These are phyloP conservation scores for Aspergillus persii DNA, from an alignment of 2,329 filamentous ascomycete genomes.

Conservation along the genomic window DNA sequence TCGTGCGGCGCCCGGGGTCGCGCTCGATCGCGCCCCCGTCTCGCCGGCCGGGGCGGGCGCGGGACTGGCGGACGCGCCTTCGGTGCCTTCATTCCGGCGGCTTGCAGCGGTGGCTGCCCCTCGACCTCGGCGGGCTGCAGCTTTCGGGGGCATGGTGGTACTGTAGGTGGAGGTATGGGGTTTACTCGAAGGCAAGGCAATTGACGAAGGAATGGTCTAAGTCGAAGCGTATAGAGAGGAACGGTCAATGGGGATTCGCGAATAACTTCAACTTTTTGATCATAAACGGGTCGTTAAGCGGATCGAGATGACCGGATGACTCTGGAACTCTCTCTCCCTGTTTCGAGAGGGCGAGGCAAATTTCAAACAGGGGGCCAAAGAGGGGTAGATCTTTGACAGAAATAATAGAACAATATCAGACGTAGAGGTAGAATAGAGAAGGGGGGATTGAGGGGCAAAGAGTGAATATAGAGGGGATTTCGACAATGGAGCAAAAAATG, in stretches of 20 bases:
- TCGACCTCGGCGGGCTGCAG: constrained; percentile 27
- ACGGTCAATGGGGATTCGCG: not conserved
- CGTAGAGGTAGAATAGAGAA: not conserved
- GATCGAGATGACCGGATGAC: not conserved
- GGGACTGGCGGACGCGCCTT: constrained; percentile 16
- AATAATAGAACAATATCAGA: not conserved
- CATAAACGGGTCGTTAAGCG: not conserved
- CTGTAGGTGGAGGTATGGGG: not conserved
- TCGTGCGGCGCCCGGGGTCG: constrained; percentile 18
- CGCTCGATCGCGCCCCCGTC: not conserved
- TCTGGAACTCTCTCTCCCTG: not conserved
- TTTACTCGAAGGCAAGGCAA: not conserved
- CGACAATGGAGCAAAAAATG: not conserved
- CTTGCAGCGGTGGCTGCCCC: constrained; percentile 19
- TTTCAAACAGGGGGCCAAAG: not conserved
- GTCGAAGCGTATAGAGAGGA: not conserved
- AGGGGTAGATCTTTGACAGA: not conserved
- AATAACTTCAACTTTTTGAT: not conserved
- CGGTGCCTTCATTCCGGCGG: constrained; percentile 14
- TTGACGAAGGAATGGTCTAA: not conserved
- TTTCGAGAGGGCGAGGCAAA: not conserved
- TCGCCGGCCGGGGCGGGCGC: constrained; percentile 8
- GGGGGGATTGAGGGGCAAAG: not conserved
- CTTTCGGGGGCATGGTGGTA: constrained; percentile 35
- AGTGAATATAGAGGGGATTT: not conserved